These are phyloP conservation scores for Xylaria sp. DNA, from an alignment of 2,329 filamentous ascomycete genomes.

Conservation along the genomic window DNA sequence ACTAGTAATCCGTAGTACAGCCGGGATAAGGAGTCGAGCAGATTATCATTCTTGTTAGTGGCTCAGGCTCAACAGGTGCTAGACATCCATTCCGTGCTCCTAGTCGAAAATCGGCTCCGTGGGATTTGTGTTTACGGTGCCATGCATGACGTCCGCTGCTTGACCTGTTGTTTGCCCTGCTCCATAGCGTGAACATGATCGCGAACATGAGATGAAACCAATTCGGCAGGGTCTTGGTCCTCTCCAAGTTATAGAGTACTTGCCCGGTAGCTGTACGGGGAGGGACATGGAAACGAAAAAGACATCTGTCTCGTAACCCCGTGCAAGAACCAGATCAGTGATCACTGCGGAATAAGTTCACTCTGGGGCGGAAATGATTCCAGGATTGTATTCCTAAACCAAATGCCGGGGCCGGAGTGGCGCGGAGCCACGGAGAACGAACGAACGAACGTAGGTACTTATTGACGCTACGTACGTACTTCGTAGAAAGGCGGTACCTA, in stretches of 20 bases:
- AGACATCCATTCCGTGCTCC: too few species aligned
- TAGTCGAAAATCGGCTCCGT: too few species aligned
- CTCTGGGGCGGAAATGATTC: not conserved
- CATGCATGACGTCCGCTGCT: too few species aligned
- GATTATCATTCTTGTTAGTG: too few species aligned
- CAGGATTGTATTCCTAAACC: not conserved
- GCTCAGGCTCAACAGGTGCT: too few species aligned
- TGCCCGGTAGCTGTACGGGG: not conserved
- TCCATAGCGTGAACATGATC: too few species aligned
- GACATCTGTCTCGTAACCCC: not conserved
- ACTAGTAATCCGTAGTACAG: not conserved
- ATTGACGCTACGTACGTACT: not conserved
- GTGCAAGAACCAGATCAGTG: not conserved
- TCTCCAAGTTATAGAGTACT: not conserved
- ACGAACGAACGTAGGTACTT: not conserved
- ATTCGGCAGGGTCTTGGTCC: too few species aligned
- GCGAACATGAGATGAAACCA: too few species aligned
- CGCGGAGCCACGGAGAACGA: slow-evolving; percentile 7
- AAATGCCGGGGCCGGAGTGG: not conserved
- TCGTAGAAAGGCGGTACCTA: not conserved
- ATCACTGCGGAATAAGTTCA: not conserved
- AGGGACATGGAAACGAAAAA: not conserved
- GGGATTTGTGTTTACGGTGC: too few species aligned
- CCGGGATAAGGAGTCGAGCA: not conserved
- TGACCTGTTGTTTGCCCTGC: too few species aligned